Evolutionary conservation across 163 green algal species (phyloP), one percentile per base, ranked within the genome.

Genomic region (Coccomyxa subellipsoidea): DNA sequence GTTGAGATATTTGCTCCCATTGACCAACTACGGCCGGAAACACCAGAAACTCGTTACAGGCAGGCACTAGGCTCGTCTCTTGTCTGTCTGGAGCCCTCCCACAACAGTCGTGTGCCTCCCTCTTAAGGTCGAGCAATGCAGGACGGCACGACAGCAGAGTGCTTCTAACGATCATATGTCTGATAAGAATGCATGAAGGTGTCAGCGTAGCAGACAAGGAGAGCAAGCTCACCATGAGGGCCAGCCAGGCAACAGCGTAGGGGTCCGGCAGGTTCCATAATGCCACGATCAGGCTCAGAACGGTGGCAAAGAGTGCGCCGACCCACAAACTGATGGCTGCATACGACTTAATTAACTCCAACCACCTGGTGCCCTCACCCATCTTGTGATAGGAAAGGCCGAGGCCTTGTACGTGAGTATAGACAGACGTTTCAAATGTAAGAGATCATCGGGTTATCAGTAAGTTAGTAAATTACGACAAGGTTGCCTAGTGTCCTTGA

Each of bases 321-420:
- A 78, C 31, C 72, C 72, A 78, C 25, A 78, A 38, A 25, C 72
- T 78, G 36, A 78, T 59, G 31, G 72, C 72, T 35, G 47, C 21
- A n/a, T 59, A 59, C 4, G 47, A 12, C 47, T 27, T 18, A 21
- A 59, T 59, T 1, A 18, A 59, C 47, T 59, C 15, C 3, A 12
- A 59, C 47, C 47, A 59, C 47, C 47, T 59, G 47, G 5, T 59
- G 47, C 23, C 47, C 47, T 59, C 47, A 59, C 47, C 47, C 47
- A 59, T 59, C 47, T 59, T 59, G 47, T 59, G 47, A 59, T 59
- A 59, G 4, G 47, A 59, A 21, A 2, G 47, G 1, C 5, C 23
- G 15, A 59, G 47, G 5, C 47, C 3, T 59, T 12, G 4, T 2
- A 27, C 23, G 21, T 59, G 47, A 59, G 23, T 18, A 18, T 8